Evolutionary conservation across 1,284 basidiomycete genomes (phyloP).

Genomic region (Cutaneotrichosporon cavernicola): DNA sequence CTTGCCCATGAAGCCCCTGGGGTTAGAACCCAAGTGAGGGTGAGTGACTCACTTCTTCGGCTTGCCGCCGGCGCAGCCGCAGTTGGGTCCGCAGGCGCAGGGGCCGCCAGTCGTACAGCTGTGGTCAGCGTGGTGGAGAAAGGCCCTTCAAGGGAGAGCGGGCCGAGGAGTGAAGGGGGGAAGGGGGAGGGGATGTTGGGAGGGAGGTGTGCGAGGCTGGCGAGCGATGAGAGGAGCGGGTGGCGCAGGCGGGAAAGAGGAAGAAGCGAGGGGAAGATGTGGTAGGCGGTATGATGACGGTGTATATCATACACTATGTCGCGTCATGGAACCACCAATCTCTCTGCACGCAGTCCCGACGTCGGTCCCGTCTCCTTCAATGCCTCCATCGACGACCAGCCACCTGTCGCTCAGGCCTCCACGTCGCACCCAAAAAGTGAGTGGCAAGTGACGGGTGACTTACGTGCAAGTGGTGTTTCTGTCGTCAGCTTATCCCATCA

Average conservation of each 20-base stretch:
- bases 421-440: background rate
- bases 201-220: too few species aligned
- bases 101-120: constrained; percentile 23
- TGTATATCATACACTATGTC: too few species aligned
- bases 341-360: too few species aligned
- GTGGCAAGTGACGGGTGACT: background rate
- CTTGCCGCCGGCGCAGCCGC: constrained; percentile 15
- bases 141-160: too few species aligned
- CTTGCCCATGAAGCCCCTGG: constrained; percentile 7
- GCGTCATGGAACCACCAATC: too few species aligned
- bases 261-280: background rate
- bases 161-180: too few species aligned
- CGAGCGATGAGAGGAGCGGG: background rate
- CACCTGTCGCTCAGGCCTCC: background rate
- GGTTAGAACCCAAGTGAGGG: background rate
- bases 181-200: too few species aligned
- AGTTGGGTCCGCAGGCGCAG: constrained; percentile 21
- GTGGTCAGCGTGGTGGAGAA: background rate
- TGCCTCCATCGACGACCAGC: too few species aligned
- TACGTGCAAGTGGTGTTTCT: background rate
- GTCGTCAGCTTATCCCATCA: background rate
- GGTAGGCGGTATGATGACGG: background rate
- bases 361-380: too few species aligned
- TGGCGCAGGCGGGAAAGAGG: background rate
- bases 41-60: constrained; percentile 7